Evolutionary conservation across 805 yeast species (phyloP).

Genomic region (Cephaloascus fragrans): DNA sequence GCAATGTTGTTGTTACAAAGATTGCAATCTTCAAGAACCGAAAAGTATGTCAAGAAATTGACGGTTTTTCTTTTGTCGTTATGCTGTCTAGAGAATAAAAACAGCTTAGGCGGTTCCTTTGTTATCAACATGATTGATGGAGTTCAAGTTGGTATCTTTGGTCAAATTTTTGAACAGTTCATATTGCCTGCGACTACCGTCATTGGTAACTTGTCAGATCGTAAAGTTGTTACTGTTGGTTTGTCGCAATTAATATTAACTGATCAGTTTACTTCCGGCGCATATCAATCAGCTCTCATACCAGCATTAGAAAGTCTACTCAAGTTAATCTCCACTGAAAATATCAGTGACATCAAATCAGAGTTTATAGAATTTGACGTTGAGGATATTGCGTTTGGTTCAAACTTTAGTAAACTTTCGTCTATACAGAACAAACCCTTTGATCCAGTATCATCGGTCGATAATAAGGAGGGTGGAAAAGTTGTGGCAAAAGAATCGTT

Average conservation of each 20-base stretch:
- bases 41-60: constrained; percentile 65
- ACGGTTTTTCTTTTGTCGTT: constrained; percentile 51
- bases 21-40: constrained; percentile 73
- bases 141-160: constrained; percentile 55
- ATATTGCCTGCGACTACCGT: constrained; percentile 42
- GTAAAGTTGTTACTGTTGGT: constrained; percentile 45
- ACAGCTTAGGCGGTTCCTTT: constrained; percentile 31
- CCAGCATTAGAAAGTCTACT: constrained; percentile 34
- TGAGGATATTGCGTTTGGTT: constrained; percentile 74
- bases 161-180: constrained; percentile 37
- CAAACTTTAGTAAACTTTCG: constrained; percentile 67
- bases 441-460: constrained; percentile 61
- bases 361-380: constrained; percentile 34
- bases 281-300: constrained; percentile 29
- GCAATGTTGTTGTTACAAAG: constrained; percentile 72
- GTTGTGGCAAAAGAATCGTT: constrained; percentile 9
- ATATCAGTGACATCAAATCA: constrained; percentile 19
- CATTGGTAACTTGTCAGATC: constrained; percentile 42
- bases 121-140: constrained; percentile 57
- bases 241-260: constrained; percentile 29
- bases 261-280: constrained; percentile 24
- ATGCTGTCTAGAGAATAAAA: constrained; percentile 27
- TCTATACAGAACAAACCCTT: constrained; percentile 49
- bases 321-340: constrained; percentile 21
- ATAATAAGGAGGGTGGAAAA: constrained; percentile 9